phyloP scores from a whole-genome alignment of 148 eudicot species.

The Oxyria digyna region DNA sequence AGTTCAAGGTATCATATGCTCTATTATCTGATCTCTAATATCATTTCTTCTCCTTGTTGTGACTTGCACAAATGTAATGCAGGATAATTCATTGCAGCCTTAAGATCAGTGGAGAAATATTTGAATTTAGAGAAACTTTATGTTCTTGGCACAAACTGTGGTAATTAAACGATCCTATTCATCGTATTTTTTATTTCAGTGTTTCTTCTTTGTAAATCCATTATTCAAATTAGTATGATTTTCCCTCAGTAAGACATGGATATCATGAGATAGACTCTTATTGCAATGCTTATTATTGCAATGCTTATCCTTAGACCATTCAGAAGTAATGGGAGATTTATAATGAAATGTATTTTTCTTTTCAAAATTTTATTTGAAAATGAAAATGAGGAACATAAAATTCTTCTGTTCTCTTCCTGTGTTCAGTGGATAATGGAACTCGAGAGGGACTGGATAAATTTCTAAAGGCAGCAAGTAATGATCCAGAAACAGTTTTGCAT shows the following conservation, averaged over 20 bases:
- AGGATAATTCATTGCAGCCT: constrained; percentile 83
- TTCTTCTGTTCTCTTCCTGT: constrained; percentile 4
- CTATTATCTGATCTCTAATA: constrained; percentile 6
- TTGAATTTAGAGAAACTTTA: constrained; percentile 91
- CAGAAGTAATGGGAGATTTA: neutral
- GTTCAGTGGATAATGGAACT: constrained; percentile 87
- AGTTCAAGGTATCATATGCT: constrained; percentile 65
- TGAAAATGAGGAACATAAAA: neutral
- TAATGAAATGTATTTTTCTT: neutral
- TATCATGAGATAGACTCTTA: neutral
- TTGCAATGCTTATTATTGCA: neutral
- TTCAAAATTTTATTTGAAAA: neutral
- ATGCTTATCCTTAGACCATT: neutral
- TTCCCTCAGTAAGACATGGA: neutral
- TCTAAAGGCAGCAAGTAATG: constrained; percentile 86
- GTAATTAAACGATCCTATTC: constrained; percentile 24
- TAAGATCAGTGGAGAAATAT: constrained; percentile 90
- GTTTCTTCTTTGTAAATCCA: neutral
- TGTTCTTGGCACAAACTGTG: constrained; percentile 94
- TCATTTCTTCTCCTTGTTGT: constrained; percentile 23
- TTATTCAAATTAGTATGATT: neutral
- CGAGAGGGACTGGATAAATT: constrained; percentile 95
- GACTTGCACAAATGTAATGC: constrained; percentile 59
- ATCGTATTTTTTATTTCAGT: neutral
- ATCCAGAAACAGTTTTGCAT: constrained; percentile 96